Evolutionary conservation across 2,329 filamentous ascomycete genomes (phyloP).

Genomic region (Aureobasidium sp.): DNA sequence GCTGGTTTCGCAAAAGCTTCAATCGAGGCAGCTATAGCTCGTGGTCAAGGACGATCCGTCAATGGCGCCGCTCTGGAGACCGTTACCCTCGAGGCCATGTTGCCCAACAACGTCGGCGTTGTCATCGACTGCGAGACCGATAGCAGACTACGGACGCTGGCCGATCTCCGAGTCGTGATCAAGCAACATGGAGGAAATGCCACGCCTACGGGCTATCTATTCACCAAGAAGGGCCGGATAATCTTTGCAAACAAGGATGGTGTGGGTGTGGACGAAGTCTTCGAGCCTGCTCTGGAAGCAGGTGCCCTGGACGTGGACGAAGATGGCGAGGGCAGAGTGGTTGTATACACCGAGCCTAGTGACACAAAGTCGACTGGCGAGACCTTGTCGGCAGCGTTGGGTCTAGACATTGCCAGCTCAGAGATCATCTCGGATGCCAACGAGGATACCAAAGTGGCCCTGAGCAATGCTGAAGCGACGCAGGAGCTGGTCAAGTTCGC

Average conservation of each 20-base stretch:
- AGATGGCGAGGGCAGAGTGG: conserved; percentile 60
- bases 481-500: conserved; percentile 54
- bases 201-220: conserved; percentile 75
- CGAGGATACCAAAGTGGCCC: conserved; percentile 62
- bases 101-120: conserved; percentile 65
- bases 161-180: conserved; percentile 63
- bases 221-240: conserved; percentile 70
- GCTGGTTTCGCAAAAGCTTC: conserved; percentile 73
- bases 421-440: conserved; percentile 84
- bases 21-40: conserved; percentile 79
- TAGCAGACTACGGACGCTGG: conserved; percentile 64
- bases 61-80: conserved; percentile 69
- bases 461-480: conserved; percentile 52
- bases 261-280: conserved; percentile 58
- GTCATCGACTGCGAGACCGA: conserved; percentile 85
- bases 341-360: conserved; percentile 63
- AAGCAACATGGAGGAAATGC: conserved; percentile 64
- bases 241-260: conserved; percentile 57
- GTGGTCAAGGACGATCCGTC: conserved; percentile 76
- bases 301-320: conserved; percentile 68
- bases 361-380: conserved; percentile 59
- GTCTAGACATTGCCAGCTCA: conserved; percentile 61
- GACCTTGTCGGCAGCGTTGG: conserved; percentile 54
- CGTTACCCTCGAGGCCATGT: conserved; percentile 70
- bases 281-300: conserved; percentile 78